These are phyloP conservation scores for Auricularia sp. DNA, from an alignment of 768 basidiomycete species.

Conservation along the genomic window DNA sequence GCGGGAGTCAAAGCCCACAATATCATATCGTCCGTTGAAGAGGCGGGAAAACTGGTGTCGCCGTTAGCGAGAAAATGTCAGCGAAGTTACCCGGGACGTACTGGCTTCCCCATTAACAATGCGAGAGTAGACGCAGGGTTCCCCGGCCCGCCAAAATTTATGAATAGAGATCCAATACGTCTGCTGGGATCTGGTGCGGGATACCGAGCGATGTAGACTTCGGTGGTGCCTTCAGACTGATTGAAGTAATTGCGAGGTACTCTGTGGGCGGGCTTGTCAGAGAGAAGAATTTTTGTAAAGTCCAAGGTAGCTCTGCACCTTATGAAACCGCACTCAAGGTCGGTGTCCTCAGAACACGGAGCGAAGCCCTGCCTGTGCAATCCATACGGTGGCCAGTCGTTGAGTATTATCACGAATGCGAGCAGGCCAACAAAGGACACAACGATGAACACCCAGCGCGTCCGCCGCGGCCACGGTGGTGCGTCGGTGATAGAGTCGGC, in stretches of 20 bases:
- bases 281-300: background rate
- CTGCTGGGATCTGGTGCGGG: background rate
- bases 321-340: background rate
- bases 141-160: background rate
- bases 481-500: too few relatives aligned
- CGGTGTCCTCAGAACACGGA: background rate
- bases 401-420: too few relatives aligned
- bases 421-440: too few relatives aligned
- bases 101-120: background rate
- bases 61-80: background rate
- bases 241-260: background rate
- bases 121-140: background rate
- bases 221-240: background rate
- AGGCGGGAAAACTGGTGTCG: background rate
- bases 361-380: too few relatives aligned
- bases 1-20: background rate
- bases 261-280: background rate
- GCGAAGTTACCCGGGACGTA: background rate
- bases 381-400: too few relatives aligned
- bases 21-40: background rate
- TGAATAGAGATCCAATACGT: background rate
- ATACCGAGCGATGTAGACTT: background rate
- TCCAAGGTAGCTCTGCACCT: background rate
- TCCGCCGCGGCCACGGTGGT: too few relatives aligned
- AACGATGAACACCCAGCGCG: too few relatives aligned